A percentile compares a stretch with the other conserved stretches of the same genome.
Conservation (phyloP, 441 rosid species). For the Adansonia madagascariensis region DNA sequence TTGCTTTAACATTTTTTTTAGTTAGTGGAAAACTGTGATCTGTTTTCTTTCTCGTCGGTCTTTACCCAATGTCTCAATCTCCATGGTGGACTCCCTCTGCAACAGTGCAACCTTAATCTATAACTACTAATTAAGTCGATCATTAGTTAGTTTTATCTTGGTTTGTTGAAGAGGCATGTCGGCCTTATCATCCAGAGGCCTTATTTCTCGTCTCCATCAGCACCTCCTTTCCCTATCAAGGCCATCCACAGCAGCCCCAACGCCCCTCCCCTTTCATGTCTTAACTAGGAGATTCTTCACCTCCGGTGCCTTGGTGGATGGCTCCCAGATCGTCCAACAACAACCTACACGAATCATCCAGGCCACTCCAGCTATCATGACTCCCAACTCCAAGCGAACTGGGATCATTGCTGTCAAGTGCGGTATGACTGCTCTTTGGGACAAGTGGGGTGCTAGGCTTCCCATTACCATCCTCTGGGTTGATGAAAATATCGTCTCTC, state of each 20-base stretch:
- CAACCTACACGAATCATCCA: conserved; percentile 53
- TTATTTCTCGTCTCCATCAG: conserved; percentile 59
- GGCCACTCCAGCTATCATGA: conserved; percentile 67
- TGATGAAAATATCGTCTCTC: conserved; percentile 90
- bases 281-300: conserved; percentile 46
- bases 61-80: not conserved
- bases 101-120: not conserved
- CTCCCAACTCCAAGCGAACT: conserved; percentile 62
- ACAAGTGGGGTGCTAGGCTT: conserved; percentile 94
- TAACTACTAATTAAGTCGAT: not conserved
- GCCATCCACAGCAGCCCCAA: conserved; percentile 22
- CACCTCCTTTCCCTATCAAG: conserved; percentile 34
- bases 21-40: not conserved
- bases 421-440: conserved; percentile 93
- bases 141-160: not conserved
- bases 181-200: conserved; percentile 71
- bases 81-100: not conserved
- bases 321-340: conserved; percentile 35
- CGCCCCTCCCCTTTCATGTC: conserved; percentile 30
- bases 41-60: not conserved
- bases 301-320: conserved; percentile 47
- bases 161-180: conserved; percentile 44
- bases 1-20: not conserved
- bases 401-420: conserved; percentile 93
- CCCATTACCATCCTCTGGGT: conserved; percentile 91